Evolutionary conservation across 2,329 filamentous ascomycete genomes (phyloP), one percentile per base, ranked within the genome.

Genomic region (Colletotrichum sp.): DNA sequence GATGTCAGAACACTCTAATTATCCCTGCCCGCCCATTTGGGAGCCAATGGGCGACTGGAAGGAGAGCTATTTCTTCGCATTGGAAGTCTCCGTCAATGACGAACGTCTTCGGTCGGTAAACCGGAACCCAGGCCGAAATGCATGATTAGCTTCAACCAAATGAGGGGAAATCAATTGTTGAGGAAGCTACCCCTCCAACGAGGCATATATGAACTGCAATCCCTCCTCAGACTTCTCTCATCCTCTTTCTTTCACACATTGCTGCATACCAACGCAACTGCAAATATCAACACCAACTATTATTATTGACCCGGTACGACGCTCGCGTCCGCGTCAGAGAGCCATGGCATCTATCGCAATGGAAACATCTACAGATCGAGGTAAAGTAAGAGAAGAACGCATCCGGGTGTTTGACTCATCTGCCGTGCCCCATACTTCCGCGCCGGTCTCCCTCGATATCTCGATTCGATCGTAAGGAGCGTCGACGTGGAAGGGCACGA

Each of bases 351-450:
- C 80, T 82, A 68, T 80, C 82, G 82, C 81, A 78, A 83, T 82
- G 80, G 81, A 82, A 78, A 77, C 81, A 81, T 83, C 79, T 80
- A 77, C 78, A 81, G 82, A 84, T 87, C 86, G 84, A 88, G 86
- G 86, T 88, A 88, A 87, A 83, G 85, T 85, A 80, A 79, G 79
- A 83, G 81, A 85, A 85, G 84, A 85, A 84, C 81, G 86, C 86
- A 88, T 82, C 85, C 86, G 86, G 86, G 86, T 88, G 86, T 87
- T 87, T 80, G 79, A 71, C 82, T 80, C 78, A 77, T 66, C 57
- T 55, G 64, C n/a, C 34, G 44, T 63, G 70, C 16, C 60, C 59
- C 69, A 59, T 21, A 49, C 64, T 44, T 36, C 10, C 15, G 55
- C 49, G 32, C 66, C 55, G 49, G 30, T 21, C 32, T 52, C 71